These are phyloP conservation scores for Fusarium dimerum DNA, from an alignment of 2,329 filamentous ascomycete genomes.

Conservation along the genomic window DNA sequence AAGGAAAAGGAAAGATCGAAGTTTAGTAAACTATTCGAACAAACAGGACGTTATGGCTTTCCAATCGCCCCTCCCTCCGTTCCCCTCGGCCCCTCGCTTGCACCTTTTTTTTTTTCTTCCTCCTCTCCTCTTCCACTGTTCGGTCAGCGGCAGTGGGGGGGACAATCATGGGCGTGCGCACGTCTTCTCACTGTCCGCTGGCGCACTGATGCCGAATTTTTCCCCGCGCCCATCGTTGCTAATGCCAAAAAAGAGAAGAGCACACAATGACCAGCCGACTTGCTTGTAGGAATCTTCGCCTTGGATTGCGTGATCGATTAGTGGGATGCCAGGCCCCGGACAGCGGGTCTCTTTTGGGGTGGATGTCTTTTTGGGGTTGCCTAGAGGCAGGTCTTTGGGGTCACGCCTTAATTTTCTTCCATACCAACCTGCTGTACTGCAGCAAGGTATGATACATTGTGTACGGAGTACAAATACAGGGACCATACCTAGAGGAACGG, in stretches of 20 bases:
- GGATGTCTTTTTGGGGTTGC: constrained; percentile 4
- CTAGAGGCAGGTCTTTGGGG: constrained; percentile 21
- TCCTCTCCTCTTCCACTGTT: constrained; percentile 11
- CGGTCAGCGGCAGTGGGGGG: neutral
- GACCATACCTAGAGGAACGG: neutral
- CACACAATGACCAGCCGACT: constrained; percentile 17
- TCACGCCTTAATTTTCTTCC: constrained; percentile 9
- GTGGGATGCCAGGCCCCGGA: constrained; percentile 32
- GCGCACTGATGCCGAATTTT: constrained; percentile 25
- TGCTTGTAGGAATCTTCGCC: constrained; percentile 32
- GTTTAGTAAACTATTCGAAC: constrained; percentile 22
- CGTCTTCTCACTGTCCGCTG: constrained; percentile 6
- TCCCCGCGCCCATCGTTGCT: constrained; percentile 22
- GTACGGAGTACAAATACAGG: too few species aligned
- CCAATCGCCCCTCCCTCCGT: constrained; percentile 19
- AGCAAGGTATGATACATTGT: too few species aligned
- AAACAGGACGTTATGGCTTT: constrained; percentile 10
- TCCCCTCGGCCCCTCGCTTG: constrained; percentile 21
- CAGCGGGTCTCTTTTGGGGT: constrained; percentile 20
- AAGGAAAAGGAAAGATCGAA: constrained; percentile 11
- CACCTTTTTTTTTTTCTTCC: constrained; percentile 21
- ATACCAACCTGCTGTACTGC: too few species aligned
- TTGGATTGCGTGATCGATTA: constrained; percentile 35
- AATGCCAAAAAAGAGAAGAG: constrained; percentile 4
- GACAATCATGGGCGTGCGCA: neutral